These are phyloP conservation scores for Calonectria leucothoes DNA, from an alignment of 2,329 filamentous ascomycete genomes.

Conservation along the genomic window DNA sequence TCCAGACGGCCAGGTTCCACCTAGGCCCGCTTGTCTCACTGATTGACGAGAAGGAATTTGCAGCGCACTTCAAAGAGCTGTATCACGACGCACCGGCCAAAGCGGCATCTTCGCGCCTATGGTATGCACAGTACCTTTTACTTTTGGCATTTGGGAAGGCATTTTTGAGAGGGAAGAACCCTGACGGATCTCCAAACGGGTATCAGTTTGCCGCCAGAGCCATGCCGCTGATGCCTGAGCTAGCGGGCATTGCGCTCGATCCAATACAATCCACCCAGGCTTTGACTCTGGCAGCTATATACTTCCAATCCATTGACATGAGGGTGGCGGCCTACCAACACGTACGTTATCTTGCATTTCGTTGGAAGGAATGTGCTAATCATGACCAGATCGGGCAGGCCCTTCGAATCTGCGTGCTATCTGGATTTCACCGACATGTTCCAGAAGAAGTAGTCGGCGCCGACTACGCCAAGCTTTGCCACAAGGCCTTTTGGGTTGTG, in stretches of 20 bases:
- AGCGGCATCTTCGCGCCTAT: constrained; percentile 29
- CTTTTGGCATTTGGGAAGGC: constrained; percentile 48
- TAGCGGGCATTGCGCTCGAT: constrained; percentile 38
- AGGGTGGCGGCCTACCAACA: constrained; percentile 52
- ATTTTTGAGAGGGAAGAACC: constrained; percentile 38
- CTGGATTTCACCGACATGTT: constrained; percentile 44
- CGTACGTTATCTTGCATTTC: constrained; percentile 33
- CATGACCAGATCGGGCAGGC: constrained; percentile 44
- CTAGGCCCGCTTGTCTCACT: constrained; percentile 29
- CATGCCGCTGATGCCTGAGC: constrained; percentile 52
- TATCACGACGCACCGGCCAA: constrained; percentile 35
- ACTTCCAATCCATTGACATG: constrained; percentile 55
- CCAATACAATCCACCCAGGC: constrained; percentile 40
- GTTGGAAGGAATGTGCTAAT: no score
- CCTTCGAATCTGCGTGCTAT: constrained; percentile 45
- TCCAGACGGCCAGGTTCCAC: constrained; percentile 38
- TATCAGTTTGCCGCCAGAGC: constrained; percentile 52
- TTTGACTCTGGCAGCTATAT: constrained; percentile 48
- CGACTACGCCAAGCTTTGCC: constrained; percentile 40
- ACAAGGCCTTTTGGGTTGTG: constrained; percentile 44
- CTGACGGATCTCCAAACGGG: constrained; percentile 45
- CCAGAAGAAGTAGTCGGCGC: constrained; percentile 33
- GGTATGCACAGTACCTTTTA: constrained; percentile 47
- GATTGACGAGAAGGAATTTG: constrained; percentile 32
- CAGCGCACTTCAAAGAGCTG: constrained; percentile 29